Conservation (phyloP, 495 filamentous ascomycete genomes). For the Penicillium cataractarum region DNA sequence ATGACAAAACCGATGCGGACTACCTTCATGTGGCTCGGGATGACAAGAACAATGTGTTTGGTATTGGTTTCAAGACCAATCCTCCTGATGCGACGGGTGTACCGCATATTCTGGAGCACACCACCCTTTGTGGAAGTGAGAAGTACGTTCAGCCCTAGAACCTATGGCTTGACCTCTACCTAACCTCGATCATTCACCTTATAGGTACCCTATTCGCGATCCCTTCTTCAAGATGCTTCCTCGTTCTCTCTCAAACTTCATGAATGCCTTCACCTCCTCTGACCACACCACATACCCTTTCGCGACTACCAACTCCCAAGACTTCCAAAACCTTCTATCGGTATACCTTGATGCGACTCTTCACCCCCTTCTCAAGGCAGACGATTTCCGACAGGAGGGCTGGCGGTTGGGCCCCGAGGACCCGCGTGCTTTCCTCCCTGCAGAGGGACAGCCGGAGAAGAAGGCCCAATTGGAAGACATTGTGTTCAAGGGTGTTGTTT, state of each 20-base stretch:
- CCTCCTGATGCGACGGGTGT: slow-evolving; percentile 95
- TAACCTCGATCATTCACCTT: slow-evolving; percentile 30
- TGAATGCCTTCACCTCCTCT: slow-evolving; percentile 96
- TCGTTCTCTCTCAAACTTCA: slow-evolving; percentile 95
- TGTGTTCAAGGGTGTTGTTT: slow-evolving; percentile 97
- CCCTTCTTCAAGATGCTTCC: slow-evolving; percentile 99
- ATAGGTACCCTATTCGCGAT: slow-evolving; percentile 93
- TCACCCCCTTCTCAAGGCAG: slow-evolving; percentile 80
- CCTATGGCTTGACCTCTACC: slow-evolving; percentile 2
- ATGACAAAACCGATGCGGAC: slow-evolving; percentile 92
- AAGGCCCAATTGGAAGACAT: slow-evolving; percentile 52
- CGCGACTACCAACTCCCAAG: slow-evolving; percentile 93
- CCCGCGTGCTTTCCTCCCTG: slow-evolving; percentile 56
- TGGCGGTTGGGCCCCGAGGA: slow-evolving; percentile 96
- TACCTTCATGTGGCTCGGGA: slow-evolving; percentile 94
- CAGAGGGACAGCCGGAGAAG: slow-evolving; percentile 40
- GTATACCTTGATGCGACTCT: slow-evolving; percentile 96
- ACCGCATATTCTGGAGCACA: slow-evolving; percentile 97
- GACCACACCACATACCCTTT: slow-evolving; percentile 99
- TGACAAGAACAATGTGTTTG: slow-evolving; percentile 99
- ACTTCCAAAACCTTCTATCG: slow-evolving; percentile 93
- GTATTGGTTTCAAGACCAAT: slow-evolving; percentile 98
- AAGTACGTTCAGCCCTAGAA: slow-evolving; percentile 59
- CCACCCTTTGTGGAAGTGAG: slow-evolving; percentile 93
- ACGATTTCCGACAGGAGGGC: slow-evolving; percentile 95